Percentiles rank a stretch among this genome's conserved stretches.
phyloP scores from a whole-genome alignment of 495 filamentous ascomycete genomes.

The Aspergillus indologenus region DNA sequence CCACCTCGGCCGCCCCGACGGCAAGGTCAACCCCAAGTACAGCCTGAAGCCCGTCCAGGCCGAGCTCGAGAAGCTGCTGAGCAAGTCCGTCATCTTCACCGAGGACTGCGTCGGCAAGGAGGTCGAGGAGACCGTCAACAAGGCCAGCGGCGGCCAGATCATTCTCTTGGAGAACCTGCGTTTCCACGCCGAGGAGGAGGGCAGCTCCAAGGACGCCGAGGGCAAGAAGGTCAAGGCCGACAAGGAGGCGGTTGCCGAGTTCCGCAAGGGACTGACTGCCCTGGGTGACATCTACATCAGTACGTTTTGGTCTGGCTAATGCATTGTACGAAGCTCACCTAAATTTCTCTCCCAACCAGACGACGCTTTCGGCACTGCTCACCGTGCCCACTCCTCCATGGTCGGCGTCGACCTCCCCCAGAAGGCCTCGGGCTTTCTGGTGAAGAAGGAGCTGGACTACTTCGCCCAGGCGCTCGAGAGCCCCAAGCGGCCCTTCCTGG shows the following conservation, averaged over 20 bases:
- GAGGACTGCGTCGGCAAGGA: conserved; percentile 87
- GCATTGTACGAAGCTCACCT: not conserved
- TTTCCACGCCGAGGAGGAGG: conserved; percentile 97
- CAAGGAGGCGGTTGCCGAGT: conserved; percentile 84
- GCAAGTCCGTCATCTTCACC: conserved; percentile 77
- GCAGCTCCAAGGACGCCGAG: conserved; percentile 82
- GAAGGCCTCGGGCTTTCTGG: conserved; percentile 94
- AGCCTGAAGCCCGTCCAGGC: conserved; percentile 87
- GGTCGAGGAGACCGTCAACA: conserved; percentile 85
- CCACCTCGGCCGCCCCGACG: conserved; percentile 93
- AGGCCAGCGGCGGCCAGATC: conserved; percentile 76
- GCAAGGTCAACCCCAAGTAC: conserved; percentile 87
- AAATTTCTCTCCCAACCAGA: conserved; percentile 50
- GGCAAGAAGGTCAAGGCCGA: conserved; percentile 99
- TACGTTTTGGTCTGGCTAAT: conserved; percentile 42
- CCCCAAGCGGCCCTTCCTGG: conserved; percentile 93
- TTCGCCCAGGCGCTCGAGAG: conserved; percentile 95
- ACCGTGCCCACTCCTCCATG: conserved; percentile 98
- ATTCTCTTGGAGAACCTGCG: conserved; percentile 95
- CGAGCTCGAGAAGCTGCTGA: conserved; percentile 87
- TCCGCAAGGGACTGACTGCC: conserved; percentile 91
- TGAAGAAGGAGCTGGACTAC: conserved; percentile 99
- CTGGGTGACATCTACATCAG: conserved; percentile 97
- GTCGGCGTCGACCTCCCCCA: conserved; percentile 93
- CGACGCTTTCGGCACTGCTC: conserved; percentile 97